Base-by-base conservation (phyloP, 495 filamentous ascomycete species). In the Cenococcum geophilum region DNA sequence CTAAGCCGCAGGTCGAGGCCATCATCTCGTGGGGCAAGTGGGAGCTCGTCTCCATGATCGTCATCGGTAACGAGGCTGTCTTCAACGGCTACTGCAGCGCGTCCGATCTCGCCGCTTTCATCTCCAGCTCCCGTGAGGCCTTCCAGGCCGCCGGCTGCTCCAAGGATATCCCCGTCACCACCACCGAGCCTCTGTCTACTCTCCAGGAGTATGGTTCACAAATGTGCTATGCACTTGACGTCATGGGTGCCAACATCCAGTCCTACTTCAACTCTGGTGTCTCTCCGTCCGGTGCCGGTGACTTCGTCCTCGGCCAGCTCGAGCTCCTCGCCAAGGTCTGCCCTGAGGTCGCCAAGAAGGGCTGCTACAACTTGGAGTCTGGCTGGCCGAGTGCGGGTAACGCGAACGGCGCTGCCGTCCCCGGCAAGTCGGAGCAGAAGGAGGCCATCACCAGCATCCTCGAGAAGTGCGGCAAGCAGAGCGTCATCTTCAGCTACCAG, bases 1-100 rank as follows among this genome's bases (percentile, higher is more conserved):
- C 71, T 43, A 70, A 80, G 62, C 73, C 82, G 60, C 91, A 97
- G 79, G 81, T 96, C 63, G 61, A 71, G 20, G 84, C 83, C 56
- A 86, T 96, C 73, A 76, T 82, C 71, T 59, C 64, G 48, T 96
- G 91, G 91, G 82, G 76, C 34, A 68, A 63, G 18, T 96, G 87
- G 88, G 76, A 81, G 34, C 69, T 88, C 50, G 86, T 96, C 64
- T 80, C 86, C 66, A 78, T 96, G 66, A 79, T 95, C 67, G 85
- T 92, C 37, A 80, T 96, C 68, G 92, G 89, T 76, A 96, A 97
- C 81, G 92, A 97, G 81, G 83, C 88, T 58, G 70, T 96, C 68
- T 86, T 87, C 78, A 83, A 85, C 76, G 78, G 79, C 45, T 86
- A 78, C 80, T 78, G 76, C 75, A 72, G 76, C 55, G 83, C 85